Evolutionary conservation across 768 basidiomycete genomes (phyloP), one percentile per base, ranked within the genome.

Genomic region (Pisolithus tinctorius): DNA sequence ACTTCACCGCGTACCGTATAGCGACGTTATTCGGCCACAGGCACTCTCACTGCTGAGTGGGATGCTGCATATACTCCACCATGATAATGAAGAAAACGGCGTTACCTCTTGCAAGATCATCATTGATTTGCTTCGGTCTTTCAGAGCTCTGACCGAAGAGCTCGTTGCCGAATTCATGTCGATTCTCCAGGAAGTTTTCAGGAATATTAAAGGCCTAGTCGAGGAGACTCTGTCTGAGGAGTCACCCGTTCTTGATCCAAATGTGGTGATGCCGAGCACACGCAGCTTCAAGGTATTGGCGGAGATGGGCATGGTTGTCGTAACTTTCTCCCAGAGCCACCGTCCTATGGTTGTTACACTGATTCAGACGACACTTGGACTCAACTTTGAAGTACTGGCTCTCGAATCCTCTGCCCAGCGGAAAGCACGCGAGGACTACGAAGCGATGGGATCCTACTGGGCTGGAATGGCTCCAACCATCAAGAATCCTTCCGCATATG

Each of bases 31-130:
- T 20, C 80, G 87, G 38, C 75, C 78, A 47, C 84, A 88, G 55
- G 76, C 82, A 16, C 70, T 76, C 13, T 64, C 77, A 2, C 79
- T 98, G 42, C 87, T 88, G 65, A 76, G 75, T 49, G 84, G 91
- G 48, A 83, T 96, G 82, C 76, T 97, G 36, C 77, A 90, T 55
- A 74, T 93, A 48, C 76, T 98, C 29, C 84, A 87, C 25, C 73
- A 80, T 57, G 96, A 99, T 72, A 97, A 96, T 64, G 96, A 99
- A 69, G 96, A 99, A 65, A 94, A 93, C 62, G 96, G 90, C 2
- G 78, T 86, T 30, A 78, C 84, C 2, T 88, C 86, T 50, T 91
- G 93, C 77, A 98, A 97, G 71, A 87, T 84, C 50, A 76, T 96
- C 61, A 85, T 92, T 52, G 95, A 99, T 69, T 76, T 93, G 20